These are phyloP conservation scores for Hyparrhenia diplandra DNA, from an alignment of 176 grass and related monocot genomes.

Conservation along the genomic window DNA sequence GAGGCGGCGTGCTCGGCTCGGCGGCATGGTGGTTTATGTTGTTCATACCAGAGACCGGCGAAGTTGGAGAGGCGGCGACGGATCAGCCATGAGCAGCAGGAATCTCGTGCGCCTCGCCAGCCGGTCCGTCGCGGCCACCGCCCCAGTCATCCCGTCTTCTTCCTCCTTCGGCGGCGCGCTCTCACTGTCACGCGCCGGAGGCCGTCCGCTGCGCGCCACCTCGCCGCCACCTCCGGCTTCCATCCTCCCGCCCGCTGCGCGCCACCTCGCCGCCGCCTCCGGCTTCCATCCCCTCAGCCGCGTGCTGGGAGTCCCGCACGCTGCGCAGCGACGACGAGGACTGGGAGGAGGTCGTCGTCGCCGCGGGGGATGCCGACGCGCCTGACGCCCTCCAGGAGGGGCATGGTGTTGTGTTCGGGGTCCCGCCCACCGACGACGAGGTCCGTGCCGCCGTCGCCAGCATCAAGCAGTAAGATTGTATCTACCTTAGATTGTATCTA, in stretches of 20 bases:
- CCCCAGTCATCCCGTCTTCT: background rate
- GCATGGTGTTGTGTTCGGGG: slow-evolving; percentile 34
- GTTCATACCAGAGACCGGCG: slow-evolving; percentile 11
- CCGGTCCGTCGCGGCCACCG: background rate
- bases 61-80: background rate
- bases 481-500: too few species aligned
- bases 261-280: slow-evolving; percentile 28
- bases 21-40: slow-evolving; percentile 25
- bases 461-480: slow-evolving; percentile 59
- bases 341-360: slow-evolving; percentile 38
- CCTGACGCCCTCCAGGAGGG: background rate
- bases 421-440: slow-evolving; percentile 57
- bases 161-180: background rate
- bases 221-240: slow-evolving; percentile 15
- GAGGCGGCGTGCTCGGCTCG: too few species aligned
- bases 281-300: background rate
- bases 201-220: slow-evolving; percentile 14
- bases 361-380: background rate
- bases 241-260: background rate
- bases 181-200: background rate
- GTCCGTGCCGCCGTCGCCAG: slow-evolving; percentile 57
- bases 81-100: slow-evolving; percentile 35
- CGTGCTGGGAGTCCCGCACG: slow-evolving; percentile 17
- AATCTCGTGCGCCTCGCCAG: slow-evolving; percentile 38
- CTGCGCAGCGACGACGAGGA: slow-evolving; percentile 16